phyloP scores from a whole-genome alignment of 441 rosid genomes.

The Euphorbia neoarborescens region DNA sequence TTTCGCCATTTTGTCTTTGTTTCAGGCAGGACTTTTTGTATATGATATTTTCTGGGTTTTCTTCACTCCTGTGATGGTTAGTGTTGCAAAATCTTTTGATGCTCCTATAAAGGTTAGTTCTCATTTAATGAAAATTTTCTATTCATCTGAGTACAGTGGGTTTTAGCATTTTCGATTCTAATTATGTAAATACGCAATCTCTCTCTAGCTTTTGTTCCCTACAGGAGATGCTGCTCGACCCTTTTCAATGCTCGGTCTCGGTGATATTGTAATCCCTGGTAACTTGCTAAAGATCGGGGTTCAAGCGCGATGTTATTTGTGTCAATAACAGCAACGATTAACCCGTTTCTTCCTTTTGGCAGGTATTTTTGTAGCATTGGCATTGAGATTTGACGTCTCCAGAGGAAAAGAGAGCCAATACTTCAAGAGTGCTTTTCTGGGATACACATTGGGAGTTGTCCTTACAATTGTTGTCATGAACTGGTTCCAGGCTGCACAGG shows the following conservation, averaged over 20 bases:
- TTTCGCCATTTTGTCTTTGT: neutral
- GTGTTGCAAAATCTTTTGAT: constrained; percentile 95
- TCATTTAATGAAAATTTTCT: neutral
- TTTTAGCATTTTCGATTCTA: constrained; percentile 12
- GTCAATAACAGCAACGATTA: neutral
- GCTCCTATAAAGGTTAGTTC: constrained; percentile 91
- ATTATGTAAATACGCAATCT: neutral
- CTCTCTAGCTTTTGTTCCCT: constrained; percentile 81
- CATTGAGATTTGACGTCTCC: constrained; percentile 80
- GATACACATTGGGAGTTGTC: constrained; percentile 62
- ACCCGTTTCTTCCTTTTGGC: neutral
- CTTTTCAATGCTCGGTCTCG: constrained; percentile 97
- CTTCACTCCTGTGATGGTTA: constrained; percentile 97
- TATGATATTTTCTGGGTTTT: constrained; percentile 97
- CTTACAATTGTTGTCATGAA: constrained; percentile 91
- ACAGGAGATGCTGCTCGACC: constrained; percentile 64
- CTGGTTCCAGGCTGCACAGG: constrained; percentile 99
- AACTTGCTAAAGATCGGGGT: constrained; percentile 6
- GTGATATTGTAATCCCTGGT: constrained; percentile 98
- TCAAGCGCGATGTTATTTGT: neutral
- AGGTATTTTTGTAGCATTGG: constrained; percentile 96
- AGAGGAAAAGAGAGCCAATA: constrained; percentile 77
- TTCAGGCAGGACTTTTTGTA: constrained; percentile 88
- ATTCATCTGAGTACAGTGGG: neutral
- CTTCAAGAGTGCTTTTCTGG: constrained; percentile 87